A percentile compares a stretch with the other conserved stretches of the same genome.
These are phyloP conservation scores for Boletus tylopilopsis DNA, from an alignment of 768 basidiomycete genomes.

Conservation along the genomic window DNA sequence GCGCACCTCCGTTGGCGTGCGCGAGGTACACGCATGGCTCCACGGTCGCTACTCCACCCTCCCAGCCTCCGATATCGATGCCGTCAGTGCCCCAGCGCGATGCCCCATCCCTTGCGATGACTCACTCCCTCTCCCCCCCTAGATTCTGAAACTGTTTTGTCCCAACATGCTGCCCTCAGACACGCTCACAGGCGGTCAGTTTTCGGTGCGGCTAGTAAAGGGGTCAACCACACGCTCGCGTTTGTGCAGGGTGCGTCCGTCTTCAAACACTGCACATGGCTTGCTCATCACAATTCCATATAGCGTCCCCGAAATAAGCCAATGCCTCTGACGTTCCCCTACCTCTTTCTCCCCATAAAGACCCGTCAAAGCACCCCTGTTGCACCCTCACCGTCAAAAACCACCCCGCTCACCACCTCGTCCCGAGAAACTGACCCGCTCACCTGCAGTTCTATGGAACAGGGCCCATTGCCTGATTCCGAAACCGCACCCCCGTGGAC, in stretches of 20 bases:
- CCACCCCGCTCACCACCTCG: constrained; percentile 16
- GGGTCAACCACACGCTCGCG: constrained; percentile 61
- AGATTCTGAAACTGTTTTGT: constrained; percentile 67
- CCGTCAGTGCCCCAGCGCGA: constrained; percentile 39
- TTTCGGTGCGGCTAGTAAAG: constrained; percentile 69
- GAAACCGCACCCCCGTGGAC: constrained; percentile 1
- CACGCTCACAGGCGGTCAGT: constrained; percentile 61
- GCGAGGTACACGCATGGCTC: constrained; percentile 75
- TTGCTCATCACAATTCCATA: constrained; percentile 8
- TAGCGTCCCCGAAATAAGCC: constrained; percentile 18
- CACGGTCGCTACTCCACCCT: constrained; percentile 64
- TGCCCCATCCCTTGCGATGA: neutral
- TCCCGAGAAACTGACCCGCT: constrained; percentile 31
- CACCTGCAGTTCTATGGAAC: constrained; percentile 20
- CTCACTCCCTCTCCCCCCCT: neutral
- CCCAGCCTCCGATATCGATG: constrained; percentile 50
- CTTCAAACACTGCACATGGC: neutral
- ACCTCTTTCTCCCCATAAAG: constrained; percentile 22
- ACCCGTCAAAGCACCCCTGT: constrained; percentile 22
- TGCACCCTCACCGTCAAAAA: constrained; percentile 27
- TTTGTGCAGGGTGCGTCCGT: constrained; percentile 66
- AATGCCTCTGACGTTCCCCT: constrained; percentile 6
- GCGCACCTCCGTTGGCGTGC: constrained; percentile 46
- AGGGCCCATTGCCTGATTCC: constrained; percentile 3
- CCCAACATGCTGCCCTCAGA: constrained; percentile 52